A percentile compares a stretch with the other conserved stretches of the same genome.
Evolutionary conservation across 2,329 filamentous ascomycete genomes (phyloP).

Genomic region (Moelleriella libera): DNA sequence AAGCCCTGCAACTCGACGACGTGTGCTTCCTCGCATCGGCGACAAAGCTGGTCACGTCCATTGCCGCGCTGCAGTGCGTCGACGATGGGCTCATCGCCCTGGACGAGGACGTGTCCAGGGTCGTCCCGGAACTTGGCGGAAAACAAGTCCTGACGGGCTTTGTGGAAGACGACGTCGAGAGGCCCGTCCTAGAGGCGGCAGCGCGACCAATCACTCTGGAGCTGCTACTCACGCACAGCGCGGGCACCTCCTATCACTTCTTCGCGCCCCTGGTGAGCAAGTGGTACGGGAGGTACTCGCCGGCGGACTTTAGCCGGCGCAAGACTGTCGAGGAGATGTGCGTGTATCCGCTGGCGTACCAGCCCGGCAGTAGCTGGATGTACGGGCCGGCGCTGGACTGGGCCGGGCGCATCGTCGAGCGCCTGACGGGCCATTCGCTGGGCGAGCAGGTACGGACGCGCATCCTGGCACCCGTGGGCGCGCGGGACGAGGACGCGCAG

Average conservation of each 20-base stretch:
- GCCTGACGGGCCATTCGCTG: slow-evolving; percentile 25
- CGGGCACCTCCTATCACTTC: slow-evolving; percentile 32
- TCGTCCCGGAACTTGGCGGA: slow-evolving; percentile 32
- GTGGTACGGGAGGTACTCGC: slow-evolving; percentile 18
- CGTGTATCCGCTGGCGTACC: slow-evolving; percentile 16
- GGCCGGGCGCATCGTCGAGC: slow-evolving; percentile 36
- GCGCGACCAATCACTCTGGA: slow-evolving; percentile 29
- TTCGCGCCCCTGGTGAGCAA: slow-evolving; percentile 18
- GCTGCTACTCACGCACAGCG: slow-evolving; percentile 36
- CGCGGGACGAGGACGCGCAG: slow-evolving; percentile 20
- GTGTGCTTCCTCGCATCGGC: slow-evolving; percentile 21
- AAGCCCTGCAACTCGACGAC: slow-evolving; percentile 16
- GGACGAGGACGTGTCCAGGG: slow-evolving; percentile 25
- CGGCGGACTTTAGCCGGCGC: slow-evolving; percentile 5
- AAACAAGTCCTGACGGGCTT: slow-evolving; percentile 34
- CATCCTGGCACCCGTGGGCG: slow-evolving; percentile 29
- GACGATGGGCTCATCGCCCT: slow-evolving; percentile 34
- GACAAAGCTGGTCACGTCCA: slow-evolving; percentile 32
- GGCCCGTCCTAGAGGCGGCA: slow-evolving; percentile 18
- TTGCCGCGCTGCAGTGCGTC: slow-evolving; percentile 39
- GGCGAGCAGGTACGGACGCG: slow-evolving; percentile 27
- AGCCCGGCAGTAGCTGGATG: slow-evolving; percentile 36
- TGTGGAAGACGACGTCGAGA: slow-evolving; percentile 20
- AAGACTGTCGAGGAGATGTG: slow-evolving; percentile 26
- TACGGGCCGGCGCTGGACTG: slow-evolving; percentile 37